phyloP scores from a whole-genome alignment of 352 stramenopile genomes.

The Saprolegnia parasitica region DNA sequence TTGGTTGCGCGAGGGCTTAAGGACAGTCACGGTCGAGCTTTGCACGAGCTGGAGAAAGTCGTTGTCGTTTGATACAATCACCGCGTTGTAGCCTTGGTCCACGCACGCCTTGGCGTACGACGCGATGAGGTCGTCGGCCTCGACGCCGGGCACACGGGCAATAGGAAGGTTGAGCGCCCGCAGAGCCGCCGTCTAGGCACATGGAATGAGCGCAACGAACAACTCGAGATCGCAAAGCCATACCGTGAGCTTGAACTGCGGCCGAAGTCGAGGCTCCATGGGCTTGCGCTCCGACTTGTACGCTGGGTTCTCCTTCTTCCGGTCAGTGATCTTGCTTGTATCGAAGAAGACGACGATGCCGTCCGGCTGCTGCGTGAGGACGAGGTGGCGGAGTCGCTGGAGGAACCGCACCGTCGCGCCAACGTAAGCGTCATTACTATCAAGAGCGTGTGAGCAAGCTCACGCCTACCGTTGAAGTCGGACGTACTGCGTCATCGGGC shows the following conservation, averaged over 20 bases:
- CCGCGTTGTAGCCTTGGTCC: constrained; percentile 40
- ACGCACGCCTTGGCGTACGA: constrained; percentile 49
- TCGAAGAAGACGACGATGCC: constrained; percentile 64
- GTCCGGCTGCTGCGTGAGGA: constrained; percentile 42
- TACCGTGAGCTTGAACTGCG: constrained; percentile 45
- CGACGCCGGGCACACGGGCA: constrained; percentile 44
- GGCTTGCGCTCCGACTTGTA: constrained; percentile 48
- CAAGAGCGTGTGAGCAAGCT: neutral
- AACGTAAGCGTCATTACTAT: constrained; percentile 38
- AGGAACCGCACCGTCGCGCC: constrained; percentile 48
- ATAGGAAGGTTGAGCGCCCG: constrained; percentile 38
- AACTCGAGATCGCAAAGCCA: neutral
- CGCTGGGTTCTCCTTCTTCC: constrained; percentile 44
- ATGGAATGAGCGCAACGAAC: neutral
- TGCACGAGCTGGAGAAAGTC: constrained; percentile 62
- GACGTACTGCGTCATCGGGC: constrained; percentile 30
- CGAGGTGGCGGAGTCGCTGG: constrained; percentile 41
- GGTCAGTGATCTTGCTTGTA: constrained; percentile 39
- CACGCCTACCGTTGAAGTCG: neutral
- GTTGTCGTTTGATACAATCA: constrained; percentile 67
- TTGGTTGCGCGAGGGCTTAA: constrained; percentile 61
- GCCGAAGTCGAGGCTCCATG: constrained; percentile 37
- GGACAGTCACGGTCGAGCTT: constrained; percentile 51
- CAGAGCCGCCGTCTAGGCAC: constrained; percentile 31
- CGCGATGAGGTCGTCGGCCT: constrained; percentile 66